Base-by-base conservation (phyloP, 306 rosid genomes). In the Castanospermum australe region DNA sequence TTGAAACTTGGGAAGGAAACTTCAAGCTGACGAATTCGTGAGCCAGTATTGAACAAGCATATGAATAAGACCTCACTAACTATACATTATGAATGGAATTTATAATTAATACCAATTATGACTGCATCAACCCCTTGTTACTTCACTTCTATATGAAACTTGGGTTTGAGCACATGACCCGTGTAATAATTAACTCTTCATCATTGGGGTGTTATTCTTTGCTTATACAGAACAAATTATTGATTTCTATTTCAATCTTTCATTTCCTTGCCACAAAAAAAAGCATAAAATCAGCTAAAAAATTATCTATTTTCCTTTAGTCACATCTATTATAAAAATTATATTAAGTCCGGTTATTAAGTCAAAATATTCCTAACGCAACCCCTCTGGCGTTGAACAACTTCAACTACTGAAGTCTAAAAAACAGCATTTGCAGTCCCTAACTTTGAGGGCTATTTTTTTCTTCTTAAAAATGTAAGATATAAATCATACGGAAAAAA, bases 371-470 rank as follows among this genome's bases (percentile, higher is more conserved):
- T 61, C 32, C 32, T 9, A 21, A 44, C 32, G 30, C 2, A 5
- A 54, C 21, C 73, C 12, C 73, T 39, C 63, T 45, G 63, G 54
- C 4, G 64, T 73, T 70, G 80, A 86, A 79, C 85, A 51, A 71
- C 81, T 73, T 20, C 85, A 84, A 55, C 87, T 24, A 81, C 66
- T 36, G 38, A 28, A 50, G 56, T 60, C 63, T 59, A 8, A 35
- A 15, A 39, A 63, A 81, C 30, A 66, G n/a, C n/a, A n/a, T n/a
- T n/a, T n/a, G 10, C 22, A 17, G 2, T 79, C 11, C n/a, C 78
- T 62, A 28, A 41, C 71, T 61, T 50, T 33, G n/a, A 65, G 41
- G 52, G 44, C 45, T 12, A 18, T 71, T 36, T 45, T 60, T 20
- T n/a, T 22, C 32, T 12, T 0, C 2, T 47, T 48, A 7, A 39